Base-by-base conservation (phyloP, 495 filamentous ascomycete genomes). In the Podospora appendiculata region DNA sequence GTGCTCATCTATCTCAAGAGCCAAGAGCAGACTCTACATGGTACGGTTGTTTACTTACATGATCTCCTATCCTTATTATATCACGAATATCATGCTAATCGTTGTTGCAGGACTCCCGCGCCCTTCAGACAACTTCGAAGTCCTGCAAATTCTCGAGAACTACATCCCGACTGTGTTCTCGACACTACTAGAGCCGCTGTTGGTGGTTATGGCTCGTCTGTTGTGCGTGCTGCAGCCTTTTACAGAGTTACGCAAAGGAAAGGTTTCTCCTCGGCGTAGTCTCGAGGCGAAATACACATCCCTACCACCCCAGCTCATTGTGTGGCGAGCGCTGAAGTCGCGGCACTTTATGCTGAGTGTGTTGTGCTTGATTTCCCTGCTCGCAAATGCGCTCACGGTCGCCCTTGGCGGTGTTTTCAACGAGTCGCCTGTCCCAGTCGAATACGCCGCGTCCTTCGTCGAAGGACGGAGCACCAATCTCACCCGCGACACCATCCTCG, bases 121-220 rank as follows among this genome's bases (percentile, higher is more conserved):
- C 1, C 70, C 75, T 8, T 70, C 70, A 6, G 35, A 50, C 0
- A 71, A 64, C 39, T 45, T 59, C 11, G 42, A 73, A 14, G 51
- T 74, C 1, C 40, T 62, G 5, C 70, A 73, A 17, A 14, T 79
- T 6, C 25, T 75, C 1, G 61, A 70, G n/a, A 74, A 71, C 34
- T 76, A 73, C 44, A 43, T 74, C 1, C 75, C 77, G 2, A 77
- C 72, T 0, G 52, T 58, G 6, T 56, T 76, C 32, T 69, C 70
- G 0, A 77, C 76, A 0, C 45, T 71, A 0, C 55, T 74, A 0
- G 78, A 81, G 45, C 70, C 78, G 0, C 61, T 71, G 6, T 74
- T 74, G 66, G 58, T 75, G 2, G 48, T 79, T 0, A 39, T 81
- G 0, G 72, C 71, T 0, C 5, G 45, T 2, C 7, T 46, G 3